A percentile compares a stretch with the other conserved stretches of the same genome.
Conservation (phyloP, 1,284 basidiomycete genomes). For the Athelia sp. region DNA sequence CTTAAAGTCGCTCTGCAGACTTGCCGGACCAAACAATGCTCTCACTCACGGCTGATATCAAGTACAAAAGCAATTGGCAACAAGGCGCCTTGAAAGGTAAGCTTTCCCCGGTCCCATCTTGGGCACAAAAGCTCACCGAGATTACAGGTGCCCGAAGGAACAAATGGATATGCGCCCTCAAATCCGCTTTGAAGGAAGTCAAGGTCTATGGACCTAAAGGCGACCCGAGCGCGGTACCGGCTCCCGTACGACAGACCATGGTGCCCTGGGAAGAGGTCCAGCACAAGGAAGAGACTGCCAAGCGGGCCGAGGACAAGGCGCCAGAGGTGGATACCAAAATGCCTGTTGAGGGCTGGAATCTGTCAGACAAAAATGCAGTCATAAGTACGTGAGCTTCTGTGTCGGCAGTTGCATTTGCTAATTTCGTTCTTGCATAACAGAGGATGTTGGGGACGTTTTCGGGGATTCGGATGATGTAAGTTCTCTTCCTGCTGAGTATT, state of each 20-base stretch:
- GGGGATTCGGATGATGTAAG: conserved; percentile 44
- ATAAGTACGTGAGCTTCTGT: conserved; percentile 28
- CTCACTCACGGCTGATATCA: conserved; percentile 78
- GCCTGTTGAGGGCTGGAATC: conserved; percentile 39
- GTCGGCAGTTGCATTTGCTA: background rate
- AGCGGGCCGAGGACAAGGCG: conserved; percentile 2
- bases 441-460: conserved; percentile 48
- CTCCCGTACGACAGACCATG: conserved; percentile 57
- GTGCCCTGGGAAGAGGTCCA: conserved; percentile 68
- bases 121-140: conserved; percentile 1
- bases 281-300: conserved; percentile 31
- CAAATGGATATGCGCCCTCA: conserved; percentile 89
- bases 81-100: conserved; percentile 72
- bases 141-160: conserved; percentile 70
- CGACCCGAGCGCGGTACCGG: conserved; percentile 51
- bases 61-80: conserved; percentile 90
- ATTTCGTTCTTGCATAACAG: conserved; percentile 28
- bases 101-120: conserved; percentile 8
- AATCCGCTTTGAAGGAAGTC: conserved; percentile 64
- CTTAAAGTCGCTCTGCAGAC: conserved; percentile 39
- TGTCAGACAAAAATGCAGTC: conserved; percentile 47
- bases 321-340: conserved; percentile 11
- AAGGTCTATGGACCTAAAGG: conserved; percentile 76
- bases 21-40: conserved; percentile 82
- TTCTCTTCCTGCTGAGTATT: background rate